These are phyloP conservation scores for Pleurostoma richardsiae DNA, from an alignment of 2,329 filamentous ascomycete species.

Conservation along the genomic window DNA sequence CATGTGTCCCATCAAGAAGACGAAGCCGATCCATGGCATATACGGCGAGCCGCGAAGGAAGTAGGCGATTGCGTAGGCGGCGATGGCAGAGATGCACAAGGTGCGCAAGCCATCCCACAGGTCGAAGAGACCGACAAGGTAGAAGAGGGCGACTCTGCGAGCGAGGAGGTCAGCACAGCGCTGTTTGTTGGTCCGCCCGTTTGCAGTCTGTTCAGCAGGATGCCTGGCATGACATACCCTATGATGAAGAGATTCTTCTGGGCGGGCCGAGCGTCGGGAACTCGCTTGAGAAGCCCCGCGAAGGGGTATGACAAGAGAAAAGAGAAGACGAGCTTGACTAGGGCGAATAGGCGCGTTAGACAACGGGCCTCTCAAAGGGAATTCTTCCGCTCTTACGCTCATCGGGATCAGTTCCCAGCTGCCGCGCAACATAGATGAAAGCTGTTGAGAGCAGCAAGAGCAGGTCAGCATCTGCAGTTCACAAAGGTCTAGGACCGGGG, in stretches of 20 bases:
- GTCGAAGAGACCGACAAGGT: conserved; percentile 88
- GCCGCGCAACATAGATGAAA: conserved; percentile 34
- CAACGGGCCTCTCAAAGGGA: too few relatives aligned
- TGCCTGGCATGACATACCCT: conserved; percentile 38
- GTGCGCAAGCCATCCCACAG: conserved; percentile 82
- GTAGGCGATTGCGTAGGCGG: conserved; percentile 77
- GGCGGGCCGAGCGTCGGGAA: conserved; percentile 79
- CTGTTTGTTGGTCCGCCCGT: background rate
- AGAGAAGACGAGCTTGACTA: conserved; percentile 89
- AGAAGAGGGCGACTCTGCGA: conserved; percentile 73
- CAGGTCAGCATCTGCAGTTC: conserved; percentile 9
- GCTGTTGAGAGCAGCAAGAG: conserved; percentile 21
- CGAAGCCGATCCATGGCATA: conserved; percentile 97
- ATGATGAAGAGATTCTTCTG: conserved; percentile 88
- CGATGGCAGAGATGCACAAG: conserved; percentile 71
- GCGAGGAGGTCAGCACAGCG: background rate
- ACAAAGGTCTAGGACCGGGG: background rate
- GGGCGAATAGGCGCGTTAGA: conserved; percentile 1
- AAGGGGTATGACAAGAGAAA: conserved; percentile 92
- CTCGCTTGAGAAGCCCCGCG: conserved; percentile 79
- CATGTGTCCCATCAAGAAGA: conserved; percentile 94
- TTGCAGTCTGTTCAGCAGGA: too few relatives aligned
- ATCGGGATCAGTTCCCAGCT: conserved; percentile 37
- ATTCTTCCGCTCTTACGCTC: conserved; percentile 29
- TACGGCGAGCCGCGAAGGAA: conserved; percentile 75